phyloP scores from a whole-genome alignment of 129 eudicot species.

The Flaveria ramosissima region DNA sequence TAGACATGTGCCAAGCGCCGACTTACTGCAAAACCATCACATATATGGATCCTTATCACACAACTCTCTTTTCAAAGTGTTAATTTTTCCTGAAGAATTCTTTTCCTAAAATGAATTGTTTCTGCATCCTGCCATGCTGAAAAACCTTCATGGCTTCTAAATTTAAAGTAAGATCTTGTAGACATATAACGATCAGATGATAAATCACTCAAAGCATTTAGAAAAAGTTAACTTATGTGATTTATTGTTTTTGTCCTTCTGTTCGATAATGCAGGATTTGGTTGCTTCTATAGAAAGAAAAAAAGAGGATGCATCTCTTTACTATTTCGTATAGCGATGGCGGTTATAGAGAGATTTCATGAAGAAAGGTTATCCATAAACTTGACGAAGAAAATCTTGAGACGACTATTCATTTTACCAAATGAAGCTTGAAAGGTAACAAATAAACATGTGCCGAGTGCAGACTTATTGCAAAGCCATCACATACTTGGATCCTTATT shows the following conservation, averaged over 20 bases:
- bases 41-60: constrained; percentile 5
- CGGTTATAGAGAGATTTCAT: neutral
- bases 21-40: neutral
- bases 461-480: neutral
- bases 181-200: neutral
- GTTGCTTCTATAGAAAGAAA: constrained; percentile 1
- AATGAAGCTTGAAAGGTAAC: neutral
- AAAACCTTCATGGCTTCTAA: too few relatives aligned
- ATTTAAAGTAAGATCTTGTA: too few relatives aligned
- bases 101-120: too few relatives aligned
- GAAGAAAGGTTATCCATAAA: neutral
- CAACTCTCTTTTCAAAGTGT: neutral
- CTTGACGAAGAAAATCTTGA: neutral
- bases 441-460: neutral
- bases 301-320: neutral
- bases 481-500: neutral
- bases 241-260: neutral
- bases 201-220: neutral
- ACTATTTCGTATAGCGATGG: neutral
- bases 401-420: neutral
- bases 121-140: too few relatives aligned
- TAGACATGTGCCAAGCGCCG: neutral
- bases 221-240: neutral
- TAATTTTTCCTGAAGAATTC: neutral
- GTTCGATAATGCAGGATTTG: neutral